phyloP scores from a whole-genome alignment of 345 rosid genomes.

The Camelina laxa region DNA sequence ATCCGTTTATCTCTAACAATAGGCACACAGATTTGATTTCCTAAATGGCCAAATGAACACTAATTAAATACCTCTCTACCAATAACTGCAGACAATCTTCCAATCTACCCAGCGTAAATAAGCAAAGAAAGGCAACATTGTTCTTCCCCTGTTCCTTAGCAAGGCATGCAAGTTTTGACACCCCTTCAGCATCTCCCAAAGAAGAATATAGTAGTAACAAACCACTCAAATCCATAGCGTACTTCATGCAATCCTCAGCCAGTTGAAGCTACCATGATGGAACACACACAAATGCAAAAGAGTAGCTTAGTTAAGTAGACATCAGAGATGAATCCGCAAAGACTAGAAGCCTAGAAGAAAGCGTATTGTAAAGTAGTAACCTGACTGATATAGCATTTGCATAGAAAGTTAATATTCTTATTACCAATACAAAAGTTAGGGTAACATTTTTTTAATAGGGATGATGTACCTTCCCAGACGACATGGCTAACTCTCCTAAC shows the following conservation, averaged over 20 bases:
- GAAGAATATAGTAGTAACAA: conserved; percentile 91
- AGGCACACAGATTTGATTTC: conserved; percentile 5
- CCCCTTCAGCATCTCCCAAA: conserved; percentile 92
- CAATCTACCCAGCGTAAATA: conserved; percentile 88
- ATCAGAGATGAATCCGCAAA: conserved; percentile 4
- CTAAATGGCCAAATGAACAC: conserved; percentile 23
- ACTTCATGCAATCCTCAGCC: conserved; percentile 97
- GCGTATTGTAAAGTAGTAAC: neutral
- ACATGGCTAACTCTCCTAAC: conserved; percentile 97
- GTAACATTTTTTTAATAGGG: neutral
- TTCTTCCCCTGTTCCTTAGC: conserved; percentile 97
- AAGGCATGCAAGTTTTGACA: conserved; percentile 73
- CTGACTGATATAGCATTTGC: conserved; percentile 4
- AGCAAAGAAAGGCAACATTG: conserved; percentile 90
- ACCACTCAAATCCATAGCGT: conserved; percentile 95
- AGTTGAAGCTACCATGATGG: conserved; percentile 76
- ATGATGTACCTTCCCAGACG: conserved; percentile 81
- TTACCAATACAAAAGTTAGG: neutral
- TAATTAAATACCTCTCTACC: conserved; percentile 74
- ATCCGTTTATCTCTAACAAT: conserved; percentile 26
- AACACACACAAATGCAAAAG: conserved; percentile 28
- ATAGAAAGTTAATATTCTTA: neutral
- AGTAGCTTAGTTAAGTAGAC: conserved; percentile 7
- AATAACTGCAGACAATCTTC: conserved; percentile 93
- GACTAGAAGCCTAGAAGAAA: conserved; percentile 12